Conservation (phyloP, 352 stramenopile species). For the Blastocystis sp. region DNA sequence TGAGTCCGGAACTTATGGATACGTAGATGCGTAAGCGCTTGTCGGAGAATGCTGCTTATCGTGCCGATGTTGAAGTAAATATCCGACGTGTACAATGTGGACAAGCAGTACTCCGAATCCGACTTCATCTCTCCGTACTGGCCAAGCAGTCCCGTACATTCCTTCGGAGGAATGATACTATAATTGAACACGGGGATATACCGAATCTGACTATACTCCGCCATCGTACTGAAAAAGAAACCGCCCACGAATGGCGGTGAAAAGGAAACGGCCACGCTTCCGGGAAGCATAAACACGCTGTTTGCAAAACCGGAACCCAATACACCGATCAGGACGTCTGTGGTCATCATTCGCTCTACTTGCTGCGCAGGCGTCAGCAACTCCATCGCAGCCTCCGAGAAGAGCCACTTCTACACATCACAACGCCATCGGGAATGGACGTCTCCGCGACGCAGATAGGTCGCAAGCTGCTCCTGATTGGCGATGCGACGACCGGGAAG, state of each 20-base stretch:
- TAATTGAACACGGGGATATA: constrained; percentile 56
- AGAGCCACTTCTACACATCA: background rate
- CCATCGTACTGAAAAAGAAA: constrained; percentile 54
- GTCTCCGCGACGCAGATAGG: background rate
- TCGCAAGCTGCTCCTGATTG: constrained; percentile 32
- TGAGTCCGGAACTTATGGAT: constrained; percentile 37
- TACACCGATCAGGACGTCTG: constrained; percentile 35
- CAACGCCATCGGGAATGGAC: background rate
- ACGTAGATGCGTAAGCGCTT: constrained; percentile 29
- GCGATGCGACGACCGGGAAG: constrained; percentile 34
- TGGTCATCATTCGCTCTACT: background rate
- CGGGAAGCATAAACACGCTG: constrained; percentile 40
- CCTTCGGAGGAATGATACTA: constrained; percentile 32
- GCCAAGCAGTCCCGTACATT: constrained; percentile 15
- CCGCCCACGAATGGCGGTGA: constrained; percentile 48
- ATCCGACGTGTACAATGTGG: constrained; percentile 26
- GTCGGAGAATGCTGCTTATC: background rate
- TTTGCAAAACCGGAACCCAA: constrained; percentile 54
- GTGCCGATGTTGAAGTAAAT: constrained; percentile 49
- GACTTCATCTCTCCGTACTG: constrained; percentile 37
- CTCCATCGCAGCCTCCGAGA: constrained; percentile 30
- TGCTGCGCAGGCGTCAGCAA: constrained; percentile 20
- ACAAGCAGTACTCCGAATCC: constrained; percentile 42
- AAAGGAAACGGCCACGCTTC: constrained; percentile 26
- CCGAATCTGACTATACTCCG: constrained; percentile 42